These are phyloP conservation scores for Litchi chinensis DNA, from an alignment of 345 rosid species.

Conservation along the genomic window DNA sequence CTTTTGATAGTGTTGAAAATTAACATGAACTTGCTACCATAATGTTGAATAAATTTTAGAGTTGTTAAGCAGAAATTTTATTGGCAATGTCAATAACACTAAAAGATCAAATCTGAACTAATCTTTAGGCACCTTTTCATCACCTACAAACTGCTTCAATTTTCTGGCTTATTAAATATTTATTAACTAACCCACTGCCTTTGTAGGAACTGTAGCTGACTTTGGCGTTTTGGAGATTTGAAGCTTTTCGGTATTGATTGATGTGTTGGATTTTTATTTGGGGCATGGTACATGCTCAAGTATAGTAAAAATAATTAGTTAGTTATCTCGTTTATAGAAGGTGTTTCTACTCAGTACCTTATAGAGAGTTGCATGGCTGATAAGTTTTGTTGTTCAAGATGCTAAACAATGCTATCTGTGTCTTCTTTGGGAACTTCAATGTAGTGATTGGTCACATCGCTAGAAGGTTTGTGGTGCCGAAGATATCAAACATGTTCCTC, in stretches of 20 bases:
- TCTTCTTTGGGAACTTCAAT: slow-evolving; percentile 85
- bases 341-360: not conserved
- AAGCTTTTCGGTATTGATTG: not conserved
- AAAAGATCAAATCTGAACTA: not conserved
- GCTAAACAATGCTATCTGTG: slow-evolving; percentile 29
- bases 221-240: not conserved
- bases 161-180: not conserved
- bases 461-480: slow-evolving; percentile 52
- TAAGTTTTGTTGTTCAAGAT: slow-evolving; percentile 27
- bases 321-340: slow-evolving; percentile 11
- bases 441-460: slow-evolving; percentile 95
- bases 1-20: not conserved
- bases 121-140: not conserved
- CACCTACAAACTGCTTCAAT: not conserved
- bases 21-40: not conserved
- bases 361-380: not conserved
- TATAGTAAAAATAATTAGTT: too few relatives aligned
- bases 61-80: not conserved
- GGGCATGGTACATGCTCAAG: not conserved
- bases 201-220: not conserved
- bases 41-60: not conserved
- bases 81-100: not conserved
- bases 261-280: not conserved
- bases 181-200: too few relatives aligned
- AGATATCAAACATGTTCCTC: not conserved